Conservation (phyloP, 495 filamentous ascomycete species). For the Penicillium salamii region DNA sequence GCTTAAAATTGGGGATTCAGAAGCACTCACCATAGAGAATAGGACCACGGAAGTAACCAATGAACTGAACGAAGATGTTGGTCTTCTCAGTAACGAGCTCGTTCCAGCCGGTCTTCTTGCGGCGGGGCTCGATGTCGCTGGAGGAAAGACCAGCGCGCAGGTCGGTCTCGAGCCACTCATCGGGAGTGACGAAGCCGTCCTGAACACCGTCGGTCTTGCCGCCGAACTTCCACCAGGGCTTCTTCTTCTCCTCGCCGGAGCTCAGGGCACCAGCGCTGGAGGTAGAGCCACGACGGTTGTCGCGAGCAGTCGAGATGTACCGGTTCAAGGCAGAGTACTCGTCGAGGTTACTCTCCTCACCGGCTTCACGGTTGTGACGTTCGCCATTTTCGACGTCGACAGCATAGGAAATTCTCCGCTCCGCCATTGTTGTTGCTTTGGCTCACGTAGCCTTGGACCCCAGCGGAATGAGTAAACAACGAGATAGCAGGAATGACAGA, state of each 20-base stretch:
- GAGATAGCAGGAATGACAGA: slow-evolving; percentile 42
- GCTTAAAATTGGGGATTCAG: neutral
- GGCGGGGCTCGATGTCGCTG: slow-evolving; percentile 60
- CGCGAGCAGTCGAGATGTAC: slow-evolving; percentile 65
- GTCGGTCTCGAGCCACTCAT: slow-evolving; percentile 72
- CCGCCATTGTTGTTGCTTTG: slow-evolving; percentile 49
- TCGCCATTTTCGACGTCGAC: slow-evolving; percentile 51
- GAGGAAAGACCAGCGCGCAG: slow-evolving; percentile 59
- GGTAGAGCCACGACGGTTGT: slow-evolving; percentile 55
- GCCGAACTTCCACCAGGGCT: slow-evolving; percentile 59
- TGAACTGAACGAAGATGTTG: slow-evolving; percentile 72
- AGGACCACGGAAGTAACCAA: slow-evolving; percentile 77
- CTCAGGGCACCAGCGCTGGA: slow-evolving; percentile 47
- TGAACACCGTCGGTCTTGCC: slow-evolving; percentile 32
- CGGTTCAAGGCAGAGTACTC: slow-evolving; percentile 57
- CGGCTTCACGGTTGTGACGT: slow-evolving; percentile 31
- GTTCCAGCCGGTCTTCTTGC: slow-evolving; percentile 69
- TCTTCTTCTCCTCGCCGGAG: slow-evolving; percentile 41
- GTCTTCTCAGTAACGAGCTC: slow-evolving; percentile 74
- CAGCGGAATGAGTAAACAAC: slow-evolving; percentile 44
- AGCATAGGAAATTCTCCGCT: slow-evolving; percentile 55
- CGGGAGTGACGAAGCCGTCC: slow-evolving; percentile 56
- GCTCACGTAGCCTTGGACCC: slow-evolving; percentile 45
- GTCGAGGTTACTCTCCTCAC: slow-evolving; percentile 39
- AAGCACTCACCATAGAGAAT: slow-evolving; percentile 74